Base-by-base conservation (phyloP, 2,329 filamentous ascomycete species). In the Scolecobasidium constrictum region DNA sequence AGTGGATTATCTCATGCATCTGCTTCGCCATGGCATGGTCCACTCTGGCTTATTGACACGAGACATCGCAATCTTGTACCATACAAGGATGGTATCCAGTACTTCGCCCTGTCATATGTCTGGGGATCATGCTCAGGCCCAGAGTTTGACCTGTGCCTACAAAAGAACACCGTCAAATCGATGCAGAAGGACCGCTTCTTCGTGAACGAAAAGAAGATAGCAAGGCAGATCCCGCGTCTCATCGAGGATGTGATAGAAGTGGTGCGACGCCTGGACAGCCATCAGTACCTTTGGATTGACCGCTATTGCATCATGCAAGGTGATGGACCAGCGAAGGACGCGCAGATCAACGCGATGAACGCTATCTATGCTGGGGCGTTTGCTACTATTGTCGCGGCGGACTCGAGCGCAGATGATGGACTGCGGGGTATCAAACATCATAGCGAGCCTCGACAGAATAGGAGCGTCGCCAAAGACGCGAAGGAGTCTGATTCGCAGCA, bases 221-320 rank as follows among this genome's bases (percentile, higher is more conserved):
- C 9, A n/a, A 7, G 9, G 26, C 9, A 9, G 26, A 9, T 31
- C 9, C 26, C 26, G 9, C 9, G 9, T 5, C 9, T 20, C 21
- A 19, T 43, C 18, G 18, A 13, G 7, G 42, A 50, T 26, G 45
- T 46, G 3, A 43, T 48, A 4, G 13, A 21, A 7, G 4, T 49
- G 3, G 43, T 40, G 13, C 22, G 12, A n/a, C 11, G 18, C 5
- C 31, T 49, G 4, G 38, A 35, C 4, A 9, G 26, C 9, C 5
- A 40, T 15, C 26, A 28, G 11, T 50, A 49, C 35, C 23, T 50
- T 6, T 50, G 48, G 48, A 38, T 50, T 6, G 47, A 49, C n/a
- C 35, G 45, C 3, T 36, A 49, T 1, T 50, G 47, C 34, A 49
- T 50, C 26, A 16, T 44, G 5, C 45, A 50, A 38, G 40, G 49